These are phyloP conservation scores for Hibiscus syriacus DNA, from an alignment of 345 rosid species.

Conservation along the genomic window DNA sequence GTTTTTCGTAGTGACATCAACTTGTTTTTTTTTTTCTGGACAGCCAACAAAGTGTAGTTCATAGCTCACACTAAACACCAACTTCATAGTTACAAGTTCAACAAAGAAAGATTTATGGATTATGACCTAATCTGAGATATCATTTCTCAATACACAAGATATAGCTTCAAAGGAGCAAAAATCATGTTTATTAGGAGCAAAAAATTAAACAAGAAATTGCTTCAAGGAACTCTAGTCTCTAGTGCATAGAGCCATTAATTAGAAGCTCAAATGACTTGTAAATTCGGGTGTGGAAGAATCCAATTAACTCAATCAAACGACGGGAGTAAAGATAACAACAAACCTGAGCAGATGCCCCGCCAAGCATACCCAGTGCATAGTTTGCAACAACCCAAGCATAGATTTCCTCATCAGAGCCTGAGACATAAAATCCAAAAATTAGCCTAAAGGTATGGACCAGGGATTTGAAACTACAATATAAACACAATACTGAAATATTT, in stretches of 20 bases:
- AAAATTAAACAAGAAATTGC: not conserved
- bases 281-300: not conserved
- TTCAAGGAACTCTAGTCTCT: constrained; percentile 3
- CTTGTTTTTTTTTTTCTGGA: not conserved
- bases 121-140: not conserved
- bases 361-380: too few species aligned
- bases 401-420: too few species aligned
- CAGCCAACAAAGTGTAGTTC: not conserved
- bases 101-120: not conserved
- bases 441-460: too few species aligned
- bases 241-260: not conserved
- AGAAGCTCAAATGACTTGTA: not conserved
- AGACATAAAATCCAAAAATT: too few species aligned
- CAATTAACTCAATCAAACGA: not conserved
- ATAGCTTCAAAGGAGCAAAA: constrained; percentile 1
- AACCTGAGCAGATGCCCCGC: constrained; percentile 97
- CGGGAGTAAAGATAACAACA: not conserved
- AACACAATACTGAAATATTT: too few species aligned
- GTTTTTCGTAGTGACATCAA: not conserved
- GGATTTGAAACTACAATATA: too few species aligned
- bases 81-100: not conserved
- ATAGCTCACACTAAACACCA: not conserved
- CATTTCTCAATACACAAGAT: not conserved
- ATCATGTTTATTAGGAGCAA: too few species aligned
- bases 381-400: too few species aligned